Evolutionary conservation across 169 alveolate genomes (phyloP).

Genomic region (Babesia bigemina): DNA sequence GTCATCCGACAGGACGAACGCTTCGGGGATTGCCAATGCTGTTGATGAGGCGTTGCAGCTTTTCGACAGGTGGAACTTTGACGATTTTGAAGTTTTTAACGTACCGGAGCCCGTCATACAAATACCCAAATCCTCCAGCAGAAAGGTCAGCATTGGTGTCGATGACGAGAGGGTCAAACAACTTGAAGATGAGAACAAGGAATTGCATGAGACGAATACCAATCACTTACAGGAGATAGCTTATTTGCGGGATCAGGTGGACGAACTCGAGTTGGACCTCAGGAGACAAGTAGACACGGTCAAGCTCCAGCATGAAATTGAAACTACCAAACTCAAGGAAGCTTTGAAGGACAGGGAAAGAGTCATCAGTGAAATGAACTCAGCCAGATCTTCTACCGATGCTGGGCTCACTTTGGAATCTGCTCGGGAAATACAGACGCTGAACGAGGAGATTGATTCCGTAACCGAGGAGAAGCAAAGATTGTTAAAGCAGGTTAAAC

Average conservation of each 20-base stretch:
- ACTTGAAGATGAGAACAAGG: conserved; percentile 7
- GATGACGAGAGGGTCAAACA: background rate
- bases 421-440: background rate
- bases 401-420: background rate
- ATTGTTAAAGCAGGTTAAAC: background rate
- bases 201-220: background rate
- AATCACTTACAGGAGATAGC: background rate
- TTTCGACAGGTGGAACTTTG: conserved; percentile 22
- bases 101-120: conserved; percentile 25
- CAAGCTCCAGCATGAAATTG: conserved; percentile 17
- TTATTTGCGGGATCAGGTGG: background rate
- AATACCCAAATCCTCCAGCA: conserved; percentile 10
- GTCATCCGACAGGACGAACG: conserved; percentile 16
- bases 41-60: conserved; percentile 24
- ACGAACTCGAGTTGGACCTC: conserved; percentile 1
- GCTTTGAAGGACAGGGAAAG: conserved; percentile 16
- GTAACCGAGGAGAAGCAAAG: conserved; percentile 3
- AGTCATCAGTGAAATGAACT: background rate
- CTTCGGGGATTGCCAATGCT: conserved; percentile 11
- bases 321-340: conserved; percentile 10
- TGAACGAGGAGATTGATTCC: conserved; percentile 13
- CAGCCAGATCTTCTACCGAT: background rate
- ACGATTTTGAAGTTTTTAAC: conserved; percentile 11
- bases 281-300: background rate
- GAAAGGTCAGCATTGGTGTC: background rate